These are phyloP conservation scores for Penicillium sp. DNA, from an alignment of 2,329 filamentous ascomycete genomes.

Conservation along the genomic window DNA sequence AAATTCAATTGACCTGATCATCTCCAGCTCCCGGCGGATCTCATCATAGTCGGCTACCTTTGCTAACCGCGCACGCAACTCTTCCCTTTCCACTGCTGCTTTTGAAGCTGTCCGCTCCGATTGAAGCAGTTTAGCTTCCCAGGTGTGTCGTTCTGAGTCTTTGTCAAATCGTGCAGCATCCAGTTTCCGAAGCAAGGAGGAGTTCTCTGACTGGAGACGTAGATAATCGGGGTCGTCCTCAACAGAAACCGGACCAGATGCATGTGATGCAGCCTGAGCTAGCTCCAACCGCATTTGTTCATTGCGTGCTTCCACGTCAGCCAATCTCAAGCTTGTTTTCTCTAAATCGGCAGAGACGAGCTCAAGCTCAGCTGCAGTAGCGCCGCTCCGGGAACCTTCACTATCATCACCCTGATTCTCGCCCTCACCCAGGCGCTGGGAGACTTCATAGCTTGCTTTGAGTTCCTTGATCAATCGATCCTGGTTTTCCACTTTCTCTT, in stretches of 20 bases:
- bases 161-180: constrained; percentile 76
- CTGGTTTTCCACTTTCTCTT: constrained; percentile 90
- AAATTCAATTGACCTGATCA: constrained; percentile 96
- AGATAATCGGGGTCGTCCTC: constrained; percentile 88
- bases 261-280: constrained; percentile 72
- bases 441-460: constrained; percentile 95
- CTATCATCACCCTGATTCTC: constrained; percentile 59
- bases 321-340: constrained; percentile 73
- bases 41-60: constrained; percentile 94
- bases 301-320: constrained; percentile 86
- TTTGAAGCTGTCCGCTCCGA: constrained; percentile 68
- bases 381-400: constrained; percentile 55
- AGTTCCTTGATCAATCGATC: constrained; percentile 86
- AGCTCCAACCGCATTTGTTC: constrained; percentile 85
- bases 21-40: constrained; percentile 88
- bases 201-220: constrained; percentile 85
- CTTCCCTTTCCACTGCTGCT: constrained; percentile 70
- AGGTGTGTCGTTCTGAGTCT: constrained; percentile 66
- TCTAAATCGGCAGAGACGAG: constrained; percentile 88
- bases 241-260: constrained; percentile 50
- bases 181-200: constrained; percentile 76
- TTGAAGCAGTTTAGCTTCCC: constrained; percentile 66
- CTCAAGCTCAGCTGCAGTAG: constrained; percentile 82
- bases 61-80: constrained; percentile 68
- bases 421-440: constrained; percentile 67